phyloP scores from a whole-genome alignment of 1,284 basidiomycete genomes.

The Laetiporus sulphureus region DNA sequence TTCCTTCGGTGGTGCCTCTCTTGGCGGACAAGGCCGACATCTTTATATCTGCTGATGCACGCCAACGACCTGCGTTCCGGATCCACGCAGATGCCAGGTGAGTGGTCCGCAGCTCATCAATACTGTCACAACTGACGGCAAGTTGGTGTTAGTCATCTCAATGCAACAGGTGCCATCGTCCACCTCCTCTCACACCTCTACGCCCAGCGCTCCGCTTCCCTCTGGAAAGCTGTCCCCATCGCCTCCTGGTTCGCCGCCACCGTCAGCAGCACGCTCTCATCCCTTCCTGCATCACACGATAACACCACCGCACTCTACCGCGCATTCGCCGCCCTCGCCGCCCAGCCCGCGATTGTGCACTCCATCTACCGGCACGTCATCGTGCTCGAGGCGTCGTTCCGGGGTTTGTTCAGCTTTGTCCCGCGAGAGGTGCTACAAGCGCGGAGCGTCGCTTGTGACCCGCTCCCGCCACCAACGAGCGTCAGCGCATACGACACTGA shows the following conservation, averaged over 20 bases:
- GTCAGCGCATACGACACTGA: constrained; percentile 56
- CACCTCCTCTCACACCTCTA: constrained; percentile 84
- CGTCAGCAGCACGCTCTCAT: constrained; percentile 27
- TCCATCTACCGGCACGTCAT: constrained; percentile 72
- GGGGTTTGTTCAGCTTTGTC: constrained; percentile 63
- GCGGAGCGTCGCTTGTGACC: constrained; percentile 71
- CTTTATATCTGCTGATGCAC: constrained; percentile 49
- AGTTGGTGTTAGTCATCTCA: constrained; percentile 11
- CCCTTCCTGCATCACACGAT: constrained; percentile 26
- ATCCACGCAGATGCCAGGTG: constrained; percentile 65
- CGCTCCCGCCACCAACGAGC: constrained; percentile 62
- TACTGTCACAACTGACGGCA: constrained; percentile 19
- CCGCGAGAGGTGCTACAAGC: constrained; percentile 45
- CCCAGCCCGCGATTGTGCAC: constrained; percentile 34
- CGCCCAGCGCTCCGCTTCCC: constrained; percentile 60
- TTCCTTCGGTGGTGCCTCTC: constrained; percentile 75
- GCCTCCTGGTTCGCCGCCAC: constrained; percentile 65
- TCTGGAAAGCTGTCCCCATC: constrained; percentile 77
- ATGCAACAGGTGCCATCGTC: constrained; percentile 36
- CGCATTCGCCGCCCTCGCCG: constrained; percentile 40
- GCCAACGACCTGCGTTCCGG: constrained; percentile 56
- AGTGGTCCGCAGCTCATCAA: constrained; percentile 5
- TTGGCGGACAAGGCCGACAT: constrained; percentile 82
- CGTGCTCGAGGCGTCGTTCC: constrained; percentile 59
- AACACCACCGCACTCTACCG: constrained; percentile 29